Conservation (phyloP, 352 stramenopile genomes). For the Globisporangium spinosum region DNA sequence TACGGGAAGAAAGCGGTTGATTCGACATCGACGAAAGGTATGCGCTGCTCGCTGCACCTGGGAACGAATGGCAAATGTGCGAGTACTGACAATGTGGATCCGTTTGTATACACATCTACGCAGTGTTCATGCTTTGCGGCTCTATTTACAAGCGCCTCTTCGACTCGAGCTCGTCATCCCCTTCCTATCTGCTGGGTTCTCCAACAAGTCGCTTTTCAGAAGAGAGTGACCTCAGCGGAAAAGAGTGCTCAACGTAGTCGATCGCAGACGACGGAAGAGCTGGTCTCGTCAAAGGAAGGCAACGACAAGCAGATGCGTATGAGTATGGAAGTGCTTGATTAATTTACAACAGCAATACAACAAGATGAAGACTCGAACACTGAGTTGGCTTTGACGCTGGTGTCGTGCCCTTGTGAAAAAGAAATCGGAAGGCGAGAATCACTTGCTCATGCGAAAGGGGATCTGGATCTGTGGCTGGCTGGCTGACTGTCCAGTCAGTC, state of each 20-base stretch:
- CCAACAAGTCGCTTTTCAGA: slow-evolving; percentile 48
- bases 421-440: neutral
- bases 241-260: slow-evolving; percentile 43
- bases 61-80: neutral
- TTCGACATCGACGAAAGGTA: slow-evolving; percentile 63
- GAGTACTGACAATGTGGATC: neutral
- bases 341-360: slow-evolving; percentile 11
- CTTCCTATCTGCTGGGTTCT: slow-evolving; percentile 46
- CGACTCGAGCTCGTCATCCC: slow-evolving; percentile 43
- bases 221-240: slow-evolving; percentile 39
- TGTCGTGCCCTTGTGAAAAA: neutral
- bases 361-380: neutral
- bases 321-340: slow-evolving; percentile 12
- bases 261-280: slow-evolving; percentile 5
- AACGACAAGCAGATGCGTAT: slow-evolving; percentile 1
- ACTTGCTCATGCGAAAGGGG: neutral
- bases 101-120: slow-evolving; percentile 12
- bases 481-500: neutral
- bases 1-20: slow-evolving; percentile 61
- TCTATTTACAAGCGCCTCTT: slow-evolving; percentile 75
- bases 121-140: slow-evolving; percentile 67
- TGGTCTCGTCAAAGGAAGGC: slow-evolving; percentile 3
- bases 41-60: neutral
- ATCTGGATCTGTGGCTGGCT: neutral
- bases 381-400: neutral